Conservation (phyloP, 1,284 basidiomycete genomes). For the Sphaerobolus stellatus region DNA sequence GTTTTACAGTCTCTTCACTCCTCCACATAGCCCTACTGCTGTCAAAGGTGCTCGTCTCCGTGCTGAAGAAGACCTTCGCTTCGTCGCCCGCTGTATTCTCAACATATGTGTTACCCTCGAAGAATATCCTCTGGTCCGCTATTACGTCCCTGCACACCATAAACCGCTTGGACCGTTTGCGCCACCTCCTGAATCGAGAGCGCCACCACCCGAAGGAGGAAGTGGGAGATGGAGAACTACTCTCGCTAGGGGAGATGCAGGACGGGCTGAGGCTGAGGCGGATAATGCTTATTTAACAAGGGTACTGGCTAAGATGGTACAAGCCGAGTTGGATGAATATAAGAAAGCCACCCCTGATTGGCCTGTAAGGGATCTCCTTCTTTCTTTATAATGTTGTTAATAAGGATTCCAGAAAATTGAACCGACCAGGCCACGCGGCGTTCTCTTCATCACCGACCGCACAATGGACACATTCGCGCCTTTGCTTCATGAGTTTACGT, state of each 20-base stretch:
- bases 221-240: slow-evolving; percentile 51
- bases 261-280: slow-evolving; percentile 51
- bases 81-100: slow-evolving; percentile 55
- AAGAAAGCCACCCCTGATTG: slow-evolving; percentile 84
- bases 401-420: slow-evolving; percentile 52
- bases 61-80: slow-evolving; percentile 81
- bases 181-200: slow-evolving; percentile 43
- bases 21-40: slow-evolving; percentile 66
- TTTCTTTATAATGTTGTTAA: slow-evolving; percentile 1
- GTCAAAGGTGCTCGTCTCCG: slow-evolving; percentile 61
- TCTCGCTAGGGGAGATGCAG: slow-evolving; percentile 24
- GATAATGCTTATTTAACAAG: slow-evolving; percentile 62
- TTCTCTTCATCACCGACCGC: slow-evolving; percentile 92
- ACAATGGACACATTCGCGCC: slow-evolving; percentile 93
- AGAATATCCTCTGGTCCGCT: slow-evolving; percentile 93
- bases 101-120: slow-evolving; percentile 91
- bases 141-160: slow-evolving; percentile 86
- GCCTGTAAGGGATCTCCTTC: slow-evolving; percentile 53
- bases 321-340: slow-evolving; percentile 80
- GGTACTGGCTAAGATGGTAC: slow-evolving; percentile 80
- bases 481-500: slow-evolving; percentile 96
- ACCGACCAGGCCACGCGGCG: slow-evolving; percentile 68
- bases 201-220: slow-evolving; percentile 61
- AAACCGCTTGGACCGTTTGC: slow-evolving; percentile 84
- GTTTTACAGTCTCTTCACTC: slow-evolving; percentile 87